phyloP scores from a whole-genome alignment of 139 green algal species.

The Edaphochlamys debaryana region DNA sequence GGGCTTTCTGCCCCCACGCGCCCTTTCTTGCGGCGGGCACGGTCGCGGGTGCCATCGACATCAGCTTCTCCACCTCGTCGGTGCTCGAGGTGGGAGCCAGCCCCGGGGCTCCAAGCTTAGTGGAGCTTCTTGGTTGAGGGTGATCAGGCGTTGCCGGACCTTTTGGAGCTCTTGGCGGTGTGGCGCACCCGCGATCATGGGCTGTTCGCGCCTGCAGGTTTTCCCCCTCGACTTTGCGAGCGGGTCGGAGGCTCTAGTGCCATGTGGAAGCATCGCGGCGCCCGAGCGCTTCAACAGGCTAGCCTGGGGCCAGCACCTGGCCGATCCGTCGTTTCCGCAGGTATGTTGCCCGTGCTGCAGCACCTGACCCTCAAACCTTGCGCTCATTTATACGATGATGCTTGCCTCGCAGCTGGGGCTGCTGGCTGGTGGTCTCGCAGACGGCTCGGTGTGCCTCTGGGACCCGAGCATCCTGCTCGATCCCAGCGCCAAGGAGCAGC shows the following conservation, averaged over 20 bases:
- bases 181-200: too few species aligned
- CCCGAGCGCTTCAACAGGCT: constrained; percentile 91
- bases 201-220: constrained; percentile 61
- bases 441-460: constrained; percentile 94
- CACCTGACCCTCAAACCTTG: too few species aligned
- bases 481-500: constrained; percentile 47
- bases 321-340: constrained; percentile 38
- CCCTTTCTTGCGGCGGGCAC: constrained; percentile 85
- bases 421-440: constrained; percentile 91
- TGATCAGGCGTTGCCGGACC: too few species aligned
- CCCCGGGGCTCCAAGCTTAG: not conserved
- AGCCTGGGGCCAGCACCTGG: constrained; percentile 76
- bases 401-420: constrained; percentile 89
- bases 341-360: not conserved
- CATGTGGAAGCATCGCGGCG: constrained; percentile 70
- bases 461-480: constrained; percentile 85
- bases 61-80: constrained; percentile 84
- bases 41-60: constrained; percentile 91
- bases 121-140: not conserved
- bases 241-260: constrained; percentile 52
- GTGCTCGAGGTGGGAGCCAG: constrained; percentile 74
- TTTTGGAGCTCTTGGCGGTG: too few species aligned
- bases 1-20: constrained; percentile 80
- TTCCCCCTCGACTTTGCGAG: constrained; percentile 78
- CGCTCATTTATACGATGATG: too few species aligned